Base-by-base conservation (phyloP, 2,329 filamentous ascomycete genomes). In the Scedosporium boydii region DNA sequence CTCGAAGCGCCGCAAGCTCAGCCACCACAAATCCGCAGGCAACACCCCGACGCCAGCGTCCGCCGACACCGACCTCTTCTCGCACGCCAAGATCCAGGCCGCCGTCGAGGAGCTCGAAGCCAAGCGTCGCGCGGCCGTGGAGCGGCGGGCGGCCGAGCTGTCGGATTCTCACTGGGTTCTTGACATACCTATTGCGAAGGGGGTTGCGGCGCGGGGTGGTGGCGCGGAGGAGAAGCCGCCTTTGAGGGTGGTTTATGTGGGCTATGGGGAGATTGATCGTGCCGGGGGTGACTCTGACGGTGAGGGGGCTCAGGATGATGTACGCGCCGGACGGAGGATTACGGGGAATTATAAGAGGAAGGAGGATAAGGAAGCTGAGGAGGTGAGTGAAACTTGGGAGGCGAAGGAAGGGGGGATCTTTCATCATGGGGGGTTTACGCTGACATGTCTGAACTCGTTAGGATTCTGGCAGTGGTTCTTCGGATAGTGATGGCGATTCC, bases 101-200 rank as follows among this genome's bases (percentile, higher is more conserved):
- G 87, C 87, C 2, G 72, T 89, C 14, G 83, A 85, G 5, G 82
- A 84, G 41, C 87, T 90, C 69, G 88, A 91, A 71, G 80, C 80
- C 59, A 87, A 86, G 68, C 82, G 85, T 7, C 80, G 84, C 69
- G 79, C 81, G 64, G 79, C 85, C 46, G 70, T 90, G 12, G 83
- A 87, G 64, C 82, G 81, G 67, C 84, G 86, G 64, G 84, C 85
- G 7, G 80, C 82, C 18, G 81, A 84, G 65, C 75, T 83, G 53
- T 85, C 87, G 60, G 90, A 93, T 72, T 88, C 87, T 18, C 86
- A 87, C 71, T 93, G 90, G 90, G 87, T 90, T 18, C 76, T 93
- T 62, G 86, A 85, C 64, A 80, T 84, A 60, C 67, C 68, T 16
- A 66, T 68, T 67, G 61, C 68, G 72, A 26, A 63, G 65, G 21